Evolutionary conservation across 2,329 filamentous ascomycete species (phyloP).

Genomic region (Aspergillus spinulosporus): DNA sequence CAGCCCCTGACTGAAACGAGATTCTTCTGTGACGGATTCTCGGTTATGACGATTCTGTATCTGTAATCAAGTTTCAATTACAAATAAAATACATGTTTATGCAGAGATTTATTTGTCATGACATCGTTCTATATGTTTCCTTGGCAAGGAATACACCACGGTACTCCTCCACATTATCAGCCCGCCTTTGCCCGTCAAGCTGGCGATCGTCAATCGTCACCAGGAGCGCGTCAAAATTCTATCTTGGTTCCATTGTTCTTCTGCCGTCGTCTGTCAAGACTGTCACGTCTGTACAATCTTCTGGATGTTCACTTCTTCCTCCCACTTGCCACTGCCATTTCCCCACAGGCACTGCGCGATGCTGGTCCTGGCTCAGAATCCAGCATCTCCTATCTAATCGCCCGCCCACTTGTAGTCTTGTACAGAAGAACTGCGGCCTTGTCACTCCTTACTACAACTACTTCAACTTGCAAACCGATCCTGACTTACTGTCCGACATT

Average conservation of each 20-base stretch:
- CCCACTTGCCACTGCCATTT: not conserved
- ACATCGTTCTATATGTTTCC: not conserved
- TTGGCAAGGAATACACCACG: not conserved
- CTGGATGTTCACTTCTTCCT: not conserved
- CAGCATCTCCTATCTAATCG: constrained; percentile 14
- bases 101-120: not conserved
- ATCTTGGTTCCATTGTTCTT: constrained; percentile 11
- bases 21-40: not conserved
- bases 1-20: constrained; percentile 6
- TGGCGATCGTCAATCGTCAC: constrained; percentile 21
- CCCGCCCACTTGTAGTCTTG: not conserved
- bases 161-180: not conserved
- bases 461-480: constrained; percentile 15
- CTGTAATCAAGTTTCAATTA: not conserved
- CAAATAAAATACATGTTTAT: not conserved
- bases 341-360: not conserved
- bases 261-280: not conserved
- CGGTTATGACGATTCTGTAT: not conserved
- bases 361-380: constrained; percentile 8
- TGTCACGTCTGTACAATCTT: not conserved
- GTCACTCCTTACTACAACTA: constrained; percentile 21
- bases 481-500: constrained; percentile 18
- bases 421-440: constrained; percentile 9
- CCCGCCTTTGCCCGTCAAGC: constrained; percentile 22
- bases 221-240: constrained; percentile 17